These are phyloP conservation scores for Plantago ovata DNA, from an alignment of 257 asterid species.

Conservation along the genomic window DNA sequence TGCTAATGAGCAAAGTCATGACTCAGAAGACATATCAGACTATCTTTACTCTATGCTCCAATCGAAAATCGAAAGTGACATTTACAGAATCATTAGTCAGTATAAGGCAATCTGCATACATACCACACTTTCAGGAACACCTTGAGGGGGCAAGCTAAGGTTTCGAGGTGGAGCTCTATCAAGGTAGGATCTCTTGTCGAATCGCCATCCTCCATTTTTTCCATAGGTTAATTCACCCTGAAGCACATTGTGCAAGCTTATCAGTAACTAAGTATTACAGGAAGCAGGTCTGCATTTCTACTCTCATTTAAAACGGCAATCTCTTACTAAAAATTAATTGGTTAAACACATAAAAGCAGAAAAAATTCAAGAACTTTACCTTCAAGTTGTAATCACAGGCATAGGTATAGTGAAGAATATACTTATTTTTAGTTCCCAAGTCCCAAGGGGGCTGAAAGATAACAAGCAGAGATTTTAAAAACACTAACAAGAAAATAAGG, in stretches of 20 bases:
- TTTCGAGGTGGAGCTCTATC: constrained; percentile 48
- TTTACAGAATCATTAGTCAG: background rate
- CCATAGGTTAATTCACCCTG: constrained; percentile 62
- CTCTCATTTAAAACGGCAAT: background rate
- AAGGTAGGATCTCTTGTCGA: constrained; percentile 50
- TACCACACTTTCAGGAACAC: constrained; percentile 75
- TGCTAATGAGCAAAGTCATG: no score
- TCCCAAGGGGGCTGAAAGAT: constrained; percentile 74
- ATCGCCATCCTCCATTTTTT: constrained; percentile 56
- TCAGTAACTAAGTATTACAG: background rate
- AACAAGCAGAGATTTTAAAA: background rate
- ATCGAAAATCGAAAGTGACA: background rate
- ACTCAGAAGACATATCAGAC: no score
- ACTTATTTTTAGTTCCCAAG: constrained; percentile 35
- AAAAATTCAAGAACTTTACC: no score
- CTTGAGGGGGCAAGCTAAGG: constrained; percentile 59
- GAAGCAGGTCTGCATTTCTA: background rate
- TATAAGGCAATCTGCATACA: constrained; percentile 5
- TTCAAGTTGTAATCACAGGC: constrained; percentile 55
- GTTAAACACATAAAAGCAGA: no score
- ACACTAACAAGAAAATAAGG: background rate
- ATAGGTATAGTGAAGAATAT: constrained; percentile 60
- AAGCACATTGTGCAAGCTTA: background rate
- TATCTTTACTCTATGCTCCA: no score
- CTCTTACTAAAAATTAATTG: no score